A percentile compares a stretch with the other conserved stretches of the same genome.
These are phyloP conservation scores for Agapanthus africanus DNA, from an alignment of 106 monocot genomes.

Conservation along the genomic window DNA sequence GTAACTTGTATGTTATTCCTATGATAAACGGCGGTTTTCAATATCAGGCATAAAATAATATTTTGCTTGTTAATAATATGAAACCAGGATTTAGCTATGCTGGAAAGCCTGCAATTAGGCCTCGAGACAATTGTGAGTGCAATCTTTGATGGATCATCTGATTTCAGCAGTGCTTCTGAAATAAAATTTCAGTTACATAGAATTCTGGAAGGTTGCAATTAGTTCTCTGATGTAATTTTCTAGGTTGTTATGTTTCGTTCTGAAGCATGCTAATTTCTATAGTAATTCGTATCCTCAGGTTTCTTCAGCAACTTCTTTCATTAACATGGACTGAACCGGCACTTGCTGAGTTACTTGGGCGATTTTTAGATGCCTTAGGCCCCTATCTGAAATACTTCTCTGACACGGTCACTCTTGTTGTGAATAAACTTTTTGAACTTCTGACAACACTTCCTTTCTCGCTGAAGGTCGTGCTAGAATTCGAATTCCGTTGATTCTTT, in stretches of 20 bases:
- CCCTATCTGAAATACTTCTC: slow-evolving; percentile 70
- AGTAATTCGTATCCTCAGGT: slow-evolving; percentile 33
- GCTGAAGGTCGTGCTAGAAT: slow-evolving; percentile 34
- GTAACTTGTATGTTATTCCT: too few species aligned
- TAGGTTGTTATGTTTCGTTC: background rate
- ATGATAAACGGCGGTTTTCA: too few species aligned
- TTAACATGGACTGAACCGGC: slow-evolving; percentile 72
- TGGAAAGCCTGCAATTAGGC: slow-evolving; percentile 77
- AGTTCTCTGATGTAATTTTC: background rate
- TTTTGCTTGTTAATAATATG: background rate
- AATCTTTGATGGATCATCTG: slow-evolving; percentile 58
- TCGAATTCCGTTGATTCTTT: too few species aligned
- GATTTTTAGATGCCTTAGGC: slow-evolving; percentile 79
- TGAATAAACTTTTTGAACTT: slow-evolving; percentile 93
- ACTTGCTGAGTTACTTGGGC: slow-evolving; percentile 58
- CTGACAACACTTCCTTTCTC: slow-evolving; percentile 71
- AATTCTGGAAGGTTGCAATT: slow-evolving; percentile 72
- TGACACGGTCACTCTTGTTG: slow-evolving; percentile 62
- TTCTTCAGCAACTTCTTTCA: slow-evolving; percentile 75
- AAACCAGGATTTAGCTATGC: slow-evolving; percentile 45
- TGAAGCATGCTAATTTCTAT: slow-evolving; percentile 4
- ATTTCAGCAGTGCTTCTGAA: slow-evolving; percentile 26
- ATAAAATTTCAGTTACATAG: slow-evolving; percentile 46
- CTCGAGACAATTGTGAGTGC: slow-evolving; percentile 69
- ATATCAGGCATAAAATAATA: background rate